Conservation (phyloP, 2,329 filamentous ascomycete genomes). For the Fusarium hainanense region DNA sequence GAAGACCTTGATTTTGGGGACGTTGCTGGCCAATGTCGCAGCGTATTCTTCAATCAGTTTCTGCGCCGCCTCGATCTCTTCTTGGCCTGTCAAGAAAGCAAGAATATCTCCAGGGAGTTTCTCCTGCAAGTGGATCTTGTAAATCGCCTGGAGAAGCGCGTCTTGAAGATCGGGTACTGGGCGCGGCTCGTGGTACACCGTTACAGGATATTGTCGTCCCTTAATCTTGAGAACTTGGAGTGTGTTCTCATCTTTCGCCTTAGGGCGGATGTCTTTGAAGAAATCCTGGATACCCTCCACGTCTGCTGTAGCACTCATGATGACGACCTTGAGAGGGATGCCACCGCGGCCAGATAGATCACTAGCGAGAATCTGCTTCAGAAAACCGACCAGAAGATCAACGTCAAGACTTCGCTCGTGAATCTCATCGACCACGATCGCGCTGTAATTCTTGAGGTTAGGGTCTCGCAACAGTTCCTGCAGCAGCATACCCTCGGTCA, state of each 20-base stretch:
- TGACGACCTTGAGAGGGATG: slow-evolving; percentile 83
- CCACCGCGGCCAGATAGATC: slow-evolving; percentile 74
- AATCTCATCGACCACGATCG: slow-evolving; percentile 93
- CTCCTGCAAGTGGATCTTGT: slow-evolving; percentile 87
- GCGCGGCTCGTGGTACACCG: slow-evolving; percentile 77
- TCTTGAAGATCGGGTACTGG: slow-evolving; percentile 86
- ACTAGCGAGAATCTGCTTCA: slow-evolving; percentile 78
- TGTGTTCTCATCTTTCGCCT: slow-evolving; percentile 24
- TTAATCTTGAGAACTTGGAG: slow-evolving; percentile 73
- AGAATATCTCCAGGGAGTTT: slow-evolving; percentile 94
- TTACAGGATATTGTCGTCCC: slow-evolving; percentile 88
- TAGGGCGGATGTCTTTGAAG: slow-evolving; percentile 62
- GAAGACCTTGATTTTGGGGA: slow-evolving; percentile 78
- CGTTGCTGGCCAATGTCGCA: slow-evolving; percentile 74
- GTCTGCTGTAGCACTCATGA: slow-evolving; percentile 98
- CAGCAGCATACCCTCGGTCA: slow-evolving; percentile 96
- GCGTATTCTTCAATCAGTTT: slow-evolving; percentile 84
- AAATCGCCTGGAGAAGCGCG: slow-evolving; percentile 81
- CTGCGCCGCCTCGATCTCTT: slow-evolving; percentile 87
- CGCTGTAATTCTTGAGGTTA: slow-evolving; percentile 84
- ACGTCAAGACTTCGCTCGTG: slow-evolving; percentile 97
- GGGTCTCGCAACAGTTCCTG: slow-evolving; percentile 93
- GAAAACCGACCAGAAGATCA: slow-evolving; percentile 87
- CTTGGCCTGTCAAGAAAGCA: slow-evolving; percentile 91
- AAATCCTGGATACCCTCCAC: slow-evolving; percentile 81